These are phyloP conservation scores for Coprinopsis cinerea DNA, from an alignment of 768 basidiomycete species.

Conservation along the genomic window DNA sequence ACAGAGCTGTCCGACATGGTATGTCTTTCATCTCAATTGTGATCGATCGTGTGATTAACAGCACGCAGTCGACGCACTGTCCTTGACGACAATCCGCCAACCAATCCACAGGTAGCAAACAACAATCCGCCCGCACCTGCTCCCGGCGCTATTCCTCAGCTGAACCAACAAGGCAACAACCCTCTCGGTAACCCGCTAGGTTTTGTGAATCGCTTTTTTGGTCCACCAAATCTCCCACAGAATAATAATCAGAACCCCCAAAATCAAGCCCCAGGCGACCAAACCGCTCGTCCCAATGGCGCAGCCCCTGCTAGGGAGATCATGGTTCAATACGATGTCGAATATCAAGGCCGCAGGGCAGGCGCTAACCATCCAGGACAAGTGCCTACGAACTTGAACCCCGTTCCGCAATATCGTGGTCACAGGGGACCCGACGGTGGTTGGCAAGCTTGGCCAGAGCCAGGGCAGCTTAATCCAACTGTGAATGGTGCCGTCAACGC, in stretches of 20 bases:
- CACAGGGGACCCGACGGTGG: slow-evolving; percentile 58
- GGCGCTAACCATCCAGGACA: slow-evolving; percentile 22
- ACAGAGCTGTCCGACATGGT: slow-evolving; percentile 99
- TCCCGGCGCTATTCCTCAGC: slow-evolving; percentile 22
- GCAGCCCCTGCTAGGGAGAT: slow-evolving; percentile 33
- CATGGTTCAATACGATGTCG: slow-evolving; percentile 60
- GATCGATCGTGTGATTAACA: slow-evolving; percentile 7
- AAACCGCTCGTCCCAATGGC: neutral
- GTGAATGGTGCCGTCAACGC: neutral
- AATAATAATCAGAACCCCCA: slow-evolving; percentile 17
- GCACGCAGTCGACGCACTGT: slow-evolving; percentile 68
- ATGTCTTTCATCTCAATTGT: slow-evolving; percentile 22
- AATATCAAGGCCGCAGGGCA: slow-evolving; percentile 41
- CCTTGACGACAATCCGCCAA: slow-evolving; percentile 44
- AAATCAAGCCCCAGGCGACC: slow-evolving; percentile 2
- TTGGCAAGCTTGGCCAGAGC: slow-evolving; percentile 59
- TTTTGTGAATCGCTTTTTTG: slow-evolving; percentile 53
- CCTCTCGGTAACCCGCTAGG: slow-evolving; percentile 44
- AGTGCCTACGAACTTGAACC: slow-evolving; percentile 33
- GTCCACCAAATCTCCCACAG: slow-evolving; percentile 42
- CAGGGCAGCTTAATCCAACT: neutral
- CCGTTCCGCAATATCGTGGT: slow-evolving; percentile 52
- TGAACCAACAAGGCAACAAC: slow-evolving; percentile 36
- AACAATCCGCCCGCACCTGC: slow-evolving; percentile 18
- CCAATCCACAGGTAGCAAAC: slow-evolving; percentile 23